Base-by-base conservation (phyloP, 257 asterid genomes). In the Plantago major region DNA sequence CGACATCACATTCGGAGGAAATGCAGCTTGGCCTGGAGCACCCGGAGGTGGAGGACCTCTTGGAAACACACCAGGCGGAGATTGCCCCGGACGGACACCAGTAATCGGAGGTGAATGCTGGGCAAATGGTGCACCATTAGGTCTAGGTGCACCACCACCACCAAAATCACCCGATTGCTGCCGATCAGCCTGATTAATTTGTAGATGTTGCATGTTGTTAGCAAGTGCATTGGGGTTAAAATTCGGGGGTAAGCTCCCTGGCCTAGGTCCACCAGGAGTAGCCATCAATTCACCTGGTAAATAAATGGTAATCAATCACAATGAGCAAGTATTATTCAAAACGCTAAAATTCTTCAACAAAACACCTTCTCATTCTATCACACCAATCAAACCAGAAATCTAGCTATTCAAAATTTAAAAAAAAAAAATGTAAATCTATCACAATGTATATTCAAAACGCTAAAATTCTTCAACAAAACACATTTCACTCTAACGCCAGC, bases 221-320 rank as follows among this genome's bases (percentile, higher is more conserved):
- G 90, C 81, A 67, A 93, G 84, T 42, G 84, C 71, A 73, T 82
- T 89, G 60, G 96, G 90, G 46, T 87, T 93, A 66, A 76, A 81
- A 74, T 78, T 89, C 3, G 83, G 90, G 50, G 88, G 96, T 48
- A 68, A 77, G 77, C 71, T 89, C 78, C 89, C 90, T 6, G 95
- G 92, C 76, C 97, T 83, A 56, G 89, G 78, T 65, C 94, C 88
- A 65, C 90, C 92, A 12, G 96, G 96, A 78, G 84, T 75, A 58
- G 96, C 83, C 99, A 93, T 93, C 68, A 66, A 61, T 75, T 78
- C 69, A 75, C 62, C 73, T 33, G 40, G 40, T 55, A 58, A 22
- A 22, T 1, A 1, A 22, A 22, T 22, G 26, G 26, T 22, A 1
- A 22, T 22, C 26, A 22, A 67, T 68, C 71, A 68, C 64, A 26